Evolutionary conservation across 805 yeast genomes (phyloP).

Genomic region (Kluyveromyces nonfermentans): DNA sequence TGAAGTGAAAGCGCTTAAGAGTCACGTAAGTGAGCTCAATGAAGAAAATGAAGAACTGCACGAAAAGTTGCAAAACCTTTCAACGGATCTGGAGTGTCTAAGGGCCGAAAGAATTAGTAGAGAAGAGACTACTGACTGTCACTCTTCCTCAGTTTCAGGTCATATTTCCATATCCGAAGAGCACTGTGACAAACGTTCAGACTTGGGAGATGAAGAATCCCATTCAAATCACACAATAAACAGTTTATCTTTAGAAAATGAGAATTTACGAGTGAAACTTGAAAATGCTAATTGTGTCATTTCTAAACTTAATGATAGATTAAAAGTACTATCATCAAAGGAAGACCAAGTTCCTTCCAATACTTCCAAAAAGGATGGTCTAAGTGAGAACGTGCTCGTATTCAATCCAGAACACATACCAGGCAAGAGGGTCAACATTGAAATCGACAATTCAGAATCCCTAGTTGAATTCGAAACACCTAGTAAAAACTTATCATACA

Average conservation of each 20-base stretch:
- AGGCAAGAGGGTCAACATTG: neutral
- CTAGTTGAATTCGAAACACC: neutral
- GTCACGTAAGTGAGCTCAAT: constrained; percentile 49
- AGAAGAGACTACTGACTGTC: neutral
- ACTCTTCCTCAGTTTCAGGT: neutral
- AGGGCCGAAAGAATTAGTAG: neutral
- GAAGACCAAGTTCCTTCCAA: neutral
- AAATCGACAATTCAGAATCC: neutral
- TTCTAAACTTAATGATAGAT: constrained; percentile 42
- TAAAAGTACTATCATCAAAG: constrained; percentile 17
- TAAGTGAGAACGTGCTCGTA: neutral
- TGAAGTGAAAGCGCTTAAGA: constrained; percentile 41
- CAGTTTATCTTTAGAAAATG: constrained; percentile 40
- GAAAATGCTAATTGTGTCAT: constrained; percentile 56
- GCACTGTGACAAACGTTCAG: neutral
- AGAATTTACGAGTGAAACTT: constrained; percentile 56
- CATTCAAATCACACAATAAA: neutral
- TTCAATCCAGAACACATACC: neutral
- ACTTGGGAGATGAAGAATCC: neutral
- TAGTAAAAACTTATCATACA: neutral
- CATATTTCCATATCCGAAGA: neutral
- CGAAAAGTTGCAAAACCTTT: constrained; percentile 28
- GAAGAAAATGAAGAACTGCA: constrained; percentile 59
- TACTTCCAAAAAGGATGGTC: neutral
- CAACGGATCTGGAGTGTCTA: constrained; percentile 12